Base-by-base conservation (phyloP, 805 yeast species). In the Cyberlindnera maritima region DNA sequence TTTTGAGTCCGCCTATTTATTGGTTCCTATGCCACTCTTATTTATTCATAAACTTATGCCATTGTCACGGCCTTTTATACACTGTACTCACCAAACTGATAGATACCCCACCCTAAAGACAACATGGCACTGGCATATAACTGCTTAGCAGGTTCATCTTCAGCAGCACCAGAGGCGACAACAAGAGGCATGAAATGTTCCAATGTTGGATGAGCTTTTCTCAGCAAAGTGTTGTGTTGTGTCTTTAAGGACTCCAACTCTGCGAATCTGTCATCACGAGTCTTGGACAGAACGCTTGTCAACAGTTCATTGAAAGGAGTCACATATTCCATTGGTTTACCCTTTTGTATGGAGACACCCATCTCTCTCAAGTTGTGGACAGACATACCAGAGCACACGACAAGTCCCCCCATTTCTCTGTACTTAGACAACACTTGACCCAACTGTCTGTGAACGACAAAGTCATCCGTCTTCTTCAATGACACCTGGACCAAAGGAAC, bases 341-440 rank as follows among this genome's bases (percentile, higher is more conserved):
- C 58, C 4, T 53, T 53, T 31, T 47, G 47, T 21, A 52, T 41
- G 14, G 54, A 44, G 38, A 70, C 62, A 2, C 78, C 69, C 19
- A 79, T 40, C 47, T 85, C 90, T 32, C 79, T 52, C 36, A 87
- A 69, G 58, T 87, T 88, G 64, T 87, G 95, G 19, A 85, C 94
- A 6, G 88, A 72, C 87, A 85, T 83, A 4, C 96, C 96, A 1
- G 91, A 83, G 44, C 80, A 75, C 4, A 87, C 62, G 2, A 87
- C 67, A 46, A 79, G 48, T 19, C 78, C 80, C 42, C 76, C 78
- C 42, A 76, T 63, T 2, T 71, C 68, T 50, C 90, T 71, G 53
- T 80, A 76, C 31, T 70, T 66, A 14, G 74, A 59, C 42, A 87
- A 65, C 0, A 70, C 72, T 50, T 75, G 63, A 3, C 95, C 96